These are phyloP conservation scores for Cyberlindnera misumaiensis DNA, from an alignment of 805 yeast species.

Conservation along the genomic window DNA sequence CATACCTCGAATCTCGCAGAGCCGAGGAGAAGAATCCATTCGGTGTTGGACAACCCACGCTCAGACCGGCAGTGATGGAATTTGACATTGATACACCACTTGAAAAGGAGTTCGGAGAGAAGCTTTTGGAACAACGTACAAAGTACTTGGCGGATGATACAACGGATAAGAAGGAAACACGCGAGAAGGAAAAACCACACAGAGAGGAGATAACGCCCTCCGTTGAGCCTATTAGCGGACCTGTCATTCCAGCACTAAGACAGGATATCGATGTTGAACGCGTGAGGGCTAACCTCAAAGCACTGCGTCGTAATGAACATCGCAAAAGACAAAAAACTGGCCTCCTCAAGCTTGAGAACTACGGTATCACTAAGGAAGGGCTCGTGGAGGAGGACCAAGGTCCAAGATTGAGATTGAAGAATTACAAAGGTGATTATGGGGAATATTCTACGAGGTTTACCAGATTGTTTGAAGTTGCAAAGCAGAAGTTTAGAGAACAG, in stretches of 20 bases:
- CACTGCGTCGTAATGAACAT: constrained; percentile 5
- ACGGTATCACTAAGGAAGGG: constrained; percentile 9
- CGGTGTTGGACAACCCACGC: constrained; percentile 33
- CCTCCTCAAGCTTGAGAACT: constrained; percentile 13
- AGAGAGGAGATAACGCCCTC: not conserved
- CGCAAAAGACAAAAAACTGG: constrained; percentile 16
- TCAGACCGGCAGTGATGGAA: constrained; percentile 22
- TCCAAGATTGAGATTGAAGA: constrained; percentile 18
- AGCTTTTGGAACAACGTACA: constrained; percentile 31
- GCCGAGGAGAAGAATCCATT: constrained; percentile 55
- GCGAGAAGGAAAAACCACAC: not conserved
- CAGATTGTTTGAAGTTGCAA: constrained; percentile 9
- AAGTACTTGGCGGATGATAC: constrained; percentile 26
- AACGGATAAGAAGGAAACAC: constrained; percentile 1
- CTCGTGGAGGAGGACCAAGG: constrained; percentile 11
- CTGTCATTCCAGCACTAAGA: constrained; percentile 9
- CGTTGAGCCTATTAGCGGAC: not conserved
- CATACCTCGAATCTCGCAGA: constrained; percentile 70
- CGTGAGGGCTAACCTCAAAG: constrained; percentile 11
- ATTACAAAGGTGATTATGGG: constrained; percentile 23
- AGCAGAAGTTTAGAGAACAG: constrained; percentile 4
- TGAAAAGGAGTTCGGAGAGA: constrained; percentile 37
- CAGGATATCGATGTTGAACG: constrained; percentile 22
- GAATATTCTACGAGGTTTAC: constrained; percentile 18
- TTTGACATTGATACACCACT: constrained; percentile 36